Evolutionary conservation across 108 stramenopile genomes (phyloP), one percentile per base, ranked within the genome.

Genomic region (Thalassiosira profunda): DNA sequence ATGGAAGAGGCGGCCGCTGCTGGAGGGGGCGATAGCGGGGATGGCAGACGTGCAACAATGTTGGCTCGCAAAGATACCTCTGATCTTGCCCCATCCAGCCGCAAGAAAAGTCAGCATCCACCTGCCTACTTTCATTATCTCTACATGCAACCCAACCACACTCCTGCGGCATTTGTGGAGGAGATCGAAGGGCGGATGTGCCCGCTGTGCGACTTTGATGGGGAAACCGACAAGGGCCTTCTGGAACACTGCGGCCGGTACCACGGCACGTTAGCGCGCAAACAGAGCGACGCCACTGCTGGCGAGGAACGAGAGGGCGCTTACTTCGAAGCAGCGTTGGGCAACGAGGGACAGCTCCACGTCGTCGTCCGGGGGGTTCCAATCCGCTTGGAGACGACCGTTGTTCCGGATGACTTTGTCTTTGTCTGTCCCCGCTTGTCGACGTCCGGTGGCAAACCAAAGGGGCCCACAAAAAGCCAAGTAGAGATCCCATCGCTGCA

Each of bases 81-180:
- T 49, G 34, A 24, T n/a, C 1, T 8, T 43, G 7, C 30, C 24
- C 42, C 30, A 28, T 17, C n/a, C 0, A 40, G 38, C 38, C 35
- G 37, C 35, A 24, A 42, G 38, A 55, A 44, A 43, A 5, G 1
- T 30, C 12, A 33, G 0, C 56, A 37, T 23, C 54, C 52, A 12
- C 71, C 41, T 31, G 63, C 60, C 24, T 74, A 47, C 46, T 74
- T 64, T 43, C 72, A 74, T 58, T 74, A 64, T 33, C 1, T 74
- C 14, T 58, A 48, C 36, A 74, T 65, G 31, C 25, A 64, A 54
- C 31, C 48, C 2, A 48, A 51, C 5, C 58, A 65, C 45, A 31
- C 41, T 41, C 55, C 37, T 30, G 38, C 56, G 15, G 65, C 63
- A 34, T 38, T 56, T 26, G 63, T 74, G 3, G 63, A 74, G 46